These are phyloP conservation scores for Debaryomyces hansenii DNA, from an alignment of 805 yeast species.

Conservation along the genomic window DNA sequence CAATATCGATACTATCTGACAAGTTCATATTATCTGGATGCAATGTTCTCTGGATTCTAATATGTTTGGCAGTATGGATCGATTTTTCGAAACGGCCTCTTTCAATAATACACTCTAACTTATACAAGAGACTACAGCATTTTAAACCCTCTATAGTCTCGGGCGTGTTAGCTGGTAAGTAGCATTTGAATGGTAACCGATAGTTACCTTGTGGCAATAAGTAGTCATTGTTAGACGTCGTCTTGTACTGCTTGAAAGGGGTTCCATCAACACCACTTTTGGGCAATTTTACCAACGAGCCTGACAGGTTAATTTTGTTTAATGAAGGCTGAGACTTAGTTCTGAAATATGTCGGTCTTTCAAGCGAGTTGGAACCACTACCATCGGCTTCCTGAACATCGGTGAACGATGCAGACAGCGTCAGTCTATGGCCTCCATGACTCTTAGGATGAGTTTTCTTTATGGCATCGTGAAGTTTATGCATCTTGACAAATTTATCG, in stretches of 20 bases:
- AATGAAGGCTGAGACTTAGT: conserved; percentile 30
- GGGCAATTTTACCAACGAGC: conserved; percentile 26
- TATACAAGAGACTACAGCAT: conserved; percentile 43
- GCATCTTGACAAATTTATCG: conserved; percentile 26
- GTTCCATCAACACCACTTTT: conserved; percentile 43
- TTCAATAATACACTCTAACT: conserved; percentile 41
- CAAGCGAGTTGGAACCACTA: background rate
- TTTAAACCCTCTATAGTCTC: conserved; percentile 54
- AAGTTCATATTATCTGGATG: conserved; percentile 39
- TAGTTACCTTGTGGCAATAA: conserved; percentile 53
- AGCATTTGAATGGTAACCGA: conserved; percentile 46
- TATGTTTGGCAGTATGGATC: conserved; percentile 31
- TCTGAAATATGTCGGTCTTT: conserved; percentile 27
- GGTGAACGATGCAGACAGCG: background rate
- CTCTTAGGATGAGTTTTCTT: conserved; percentile 2
- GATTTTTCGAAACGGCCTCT: conserved; percentile 45
- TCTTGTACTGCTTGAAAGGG: conserved; percentile 34
- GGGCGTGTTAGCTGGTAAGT: conserved; percentile 46
- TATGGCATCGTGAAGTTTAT: conserved; percentile 13
- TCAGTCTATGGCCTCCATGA: background rate
- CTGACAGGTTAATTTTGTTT: background rate
- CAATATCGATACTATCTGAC: conserved; percentile 45
- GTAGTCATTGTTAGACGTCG: conserved; percentile 31
- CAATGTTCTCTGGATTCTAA: conserved; percentile 46
- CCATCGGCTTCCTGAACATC: background rate